These are phyloP conservation scores for Cyberlindnera amylophila DNA, from an alignment of 805 yeast genomes.

Conservation along the genomic window DNA sequence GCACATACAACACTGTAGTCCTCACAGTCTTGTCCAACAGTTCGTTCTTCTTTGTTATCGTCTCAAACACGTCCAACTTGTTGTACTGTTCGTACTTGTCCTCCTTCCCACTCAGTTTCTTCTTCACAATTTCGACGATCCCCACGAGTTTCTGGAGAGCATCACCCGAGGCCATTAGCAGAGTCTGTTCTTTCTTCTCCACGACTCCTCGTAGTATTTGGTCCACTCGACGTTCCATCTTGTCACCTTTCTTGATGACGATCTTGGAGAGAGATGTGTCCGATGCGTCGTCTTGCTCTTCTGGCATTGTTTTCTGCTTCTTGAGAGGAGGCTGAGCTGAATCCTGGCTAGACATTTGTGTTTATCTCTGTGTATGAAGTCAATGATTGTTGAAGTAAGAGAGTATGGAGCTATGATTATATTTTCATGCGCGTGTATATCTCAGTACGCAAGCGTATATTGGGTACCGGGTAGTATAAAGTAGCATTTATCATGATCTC, in stretches of 20 bases:
- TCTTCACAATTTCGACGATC: slow-evolving; percentile 24
- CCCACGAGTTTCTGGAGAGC: slow-evolving; percentile 23
- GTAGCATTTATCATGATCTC: too few relatives aligned
- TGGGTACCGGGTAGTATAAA: too few relatives aligned
- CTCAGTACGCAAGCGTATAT: too few relatives aligned
- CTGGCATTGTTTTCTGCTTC: slow-evolving; percentile 9
- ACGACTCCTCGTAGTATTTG: slow-evolving; percentile 7
- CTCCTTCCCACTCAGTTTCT: slow-evolving; percentile 10
- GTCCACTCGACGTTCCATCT: slow-evolving; percentile 18
- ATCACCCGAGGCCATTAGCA: slow-evolving; percentile 25
- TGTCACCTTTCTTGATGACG: slow-evolving; percentile 24
- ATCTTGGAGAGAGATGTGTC: slow-evolving; percentile 1
- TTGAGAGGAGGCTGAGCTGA: slow-evolving; percentile 14
- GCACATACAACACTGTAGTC: slow-evolving; percentile 21
- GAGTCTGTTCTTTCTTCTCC: neutral
- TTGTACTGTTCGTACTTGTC: slow-evolving; percentile 20
- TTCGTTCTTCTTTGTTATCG: slow-evolving; percentile 15
- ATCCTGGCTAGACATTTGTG: slow-evolving; percentile 7
- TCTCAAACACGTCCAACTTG: slow-evolving; percentile 22
- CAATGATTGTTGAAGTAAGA: too few relatives aligned
- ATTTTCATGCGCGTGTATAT: too few relatives aligned
- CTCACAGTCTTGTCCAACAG: slow-evolving; percentile 19
- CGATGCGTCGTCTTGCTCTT: neutral
- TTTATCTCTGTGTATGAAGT: too few relatives aligned
- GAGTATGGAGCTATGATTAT: too few relatives aligned